Evolutionary conservation across 768 basidiomycete genomes (phyloP).

Genomic region (Hericium coralloides): DNA sequence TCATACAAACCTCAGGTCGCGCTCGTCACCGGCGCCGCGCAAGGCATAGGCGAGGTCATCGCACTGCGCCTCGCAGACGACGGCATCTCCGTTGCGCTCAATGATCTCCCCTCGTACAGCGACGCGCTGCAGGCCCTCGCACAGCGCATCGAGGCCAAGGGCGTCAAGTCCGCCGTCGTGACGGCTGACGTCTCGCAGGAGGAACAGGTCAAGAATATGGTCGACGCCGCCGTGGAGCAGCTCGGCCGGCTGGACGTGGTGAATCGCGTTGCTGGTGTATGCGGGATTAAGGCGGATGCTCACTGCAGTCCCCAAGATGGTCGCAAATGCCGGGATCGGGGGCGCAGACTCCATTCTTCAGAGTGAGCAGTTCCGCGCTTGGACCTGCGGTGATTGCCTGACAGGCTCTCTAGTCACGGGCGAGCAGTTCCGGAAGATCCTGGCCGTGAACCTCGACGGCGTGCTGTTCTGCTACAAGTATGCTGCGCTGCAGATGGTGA

Average conservation of each 20-base stretch:
- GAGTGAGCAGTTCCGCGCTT: neutral
- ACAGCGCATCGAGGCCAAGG: neutral
- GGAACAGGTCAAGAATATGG: neutral
- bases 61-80: slow-evolving; percentile 37
- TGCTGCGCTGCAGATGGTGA: slow-evolving; percentile 17
- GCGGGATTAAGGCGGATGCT: neutral
- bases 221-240: neutral
- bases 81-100: slow-evolving; percentile 38
- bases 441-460: slow-evolving; percentile 13
- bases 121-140: neutral
- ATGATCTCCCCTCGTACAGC: slow-evolving; percentile 20
- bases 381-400: neutral
- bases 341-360: neutral
- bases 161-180: neutral
- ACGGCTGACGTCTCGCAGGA: neutral
- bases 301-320: neutral
- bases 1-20: slow-evolving; percentile 19
- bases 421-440: slow-evolving; percentile 14
- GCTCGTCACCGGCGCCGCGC: slow-evolving; percentile 35
- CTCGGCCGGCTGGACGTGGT: neutral
- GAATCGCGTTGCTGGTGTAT: neutral
- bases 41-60: slow-evolving; percentile 41
- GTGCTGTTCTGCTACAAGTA: slow-evolving; percentile 17
- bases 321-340: neutral
- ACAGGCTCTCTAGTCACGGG: slow-evolving; percentile 6